A percentile compares a stretch with the other conserved stretches of the same genome.
Evolutionary conservation across 2,329 filamentous ascomycete species (phyloP).

Genomic region (Beauveria medogensis): DNA sequence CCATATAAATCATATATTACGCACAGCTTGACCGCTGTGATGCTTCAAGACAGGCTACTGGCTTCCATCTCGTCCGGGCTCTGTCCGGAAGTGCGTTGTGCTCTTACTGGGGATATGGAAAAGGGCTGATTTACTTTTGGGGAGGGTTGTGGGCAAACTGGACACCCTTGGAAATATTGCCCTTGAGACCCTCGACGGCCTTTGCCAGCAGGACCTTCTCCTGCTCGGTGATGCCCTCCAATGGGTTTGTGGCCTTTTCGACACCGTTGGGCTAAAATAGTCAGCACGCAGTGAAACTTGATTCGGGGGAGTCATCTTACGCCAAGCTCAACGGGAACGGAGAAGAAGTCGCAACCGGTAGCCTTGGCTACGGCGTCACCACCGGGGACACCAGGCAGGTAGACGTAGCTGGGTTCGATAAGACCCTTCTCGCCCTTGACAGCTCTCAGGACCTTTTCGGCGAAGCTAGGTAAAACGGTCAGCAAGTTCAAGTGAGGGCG

Average conservation of each 20-base stretch:
- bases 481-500: conserved; percentile 6
- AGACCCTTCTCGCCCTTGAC: conserved; percentile 84
- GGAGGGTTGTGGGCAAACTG: conserved; percentile 81
- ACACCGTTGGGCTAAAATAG: conserved; percentile 63
- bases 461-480: conserved; percentile 53
- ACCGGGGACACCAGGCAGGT: conserved; percentile 81
- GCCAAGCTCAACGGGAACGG: conserved; percentile 88
- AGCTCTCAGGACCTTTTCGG: conserved; percentile 88
- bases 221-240: conserved; percentile 69
- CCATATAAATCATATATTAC: conserved; percentile 26
- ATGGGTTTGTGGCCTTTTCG: conserved; percentile 76
- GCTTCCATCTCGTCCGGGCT: conserved; percentile 19
- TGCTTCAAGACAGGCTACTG: conserved; percentile 18
- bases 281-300: conserved; percentile 20
- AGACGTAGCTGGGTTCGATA: conserved; percentile 91
- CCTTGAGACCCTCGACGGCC: conserved; percentile 70
- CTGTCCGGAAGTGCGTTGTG: conserved; percentile 19
- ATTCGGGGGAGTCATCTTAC: conserved; percentile 47
- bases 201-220: conserved; percentile 82
- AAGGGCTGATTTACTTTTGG: conserved; percentile 61
- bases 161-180: conserved; percentile 91
- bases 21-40: conserved; percentile 28
- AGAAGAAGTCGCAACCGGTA: conserved; percentile 88
- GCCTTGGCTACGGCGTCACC: conserved; percentile 80
- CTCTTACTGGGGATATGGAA: conserved; percentile 3